These are phyloP conservation scores for Lachancea sp. DNA, from an alignment of 805 yeast genomes.

Conservation along the genomic window DNA sequence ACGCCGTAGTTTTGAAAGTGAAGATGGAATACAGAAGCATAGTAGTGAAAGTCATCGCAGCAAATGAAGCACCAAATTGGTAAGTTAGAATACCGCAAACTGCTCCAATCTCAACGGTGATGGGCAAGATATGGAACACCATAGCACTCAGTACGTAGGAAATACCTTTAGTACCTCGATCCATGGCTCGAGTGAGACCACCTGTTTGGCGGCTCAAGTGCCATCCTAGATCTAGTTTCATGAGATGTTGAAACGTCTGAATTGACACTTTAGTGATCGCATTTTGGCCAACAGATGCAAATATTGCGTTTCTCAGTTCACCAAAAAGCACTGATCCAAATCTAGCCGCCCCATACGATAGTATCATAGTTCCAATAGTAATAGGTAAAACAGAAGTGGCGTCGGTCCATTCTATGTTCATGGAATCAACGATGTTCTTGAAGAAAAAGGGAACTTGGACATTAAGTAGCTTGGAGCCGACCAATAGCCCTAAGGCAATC, in stretches of 20 bases:
- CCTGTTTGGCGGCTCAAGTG: slow-evolving; percentile 92
- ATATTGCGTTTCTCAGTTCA: slow-evolving; percentile 89
- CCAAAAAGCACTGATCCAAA: slow-evolving; percentile 94
- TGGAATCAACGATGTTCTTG: slow-evolving; percentile 79
- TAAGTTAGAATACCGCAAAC: slow-evolving; percentile 92
- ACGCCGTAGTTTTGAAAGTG: slow-evolving; percentile 87
- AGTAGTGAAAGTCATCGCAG: slow-evolving; percentile 79
- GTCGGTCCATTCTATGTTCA: slow-evolving; percentile 83
- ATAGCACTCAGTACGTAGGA: slow-evolving; percentile 87
- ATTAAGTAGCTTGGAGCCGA: slow-evolving; percentile 77
- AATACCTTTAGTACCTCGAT: slow-evolving; percentile 96
- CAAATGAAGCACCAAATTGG: slow-evolving; percentile 83
- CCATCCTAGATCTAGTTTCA: slow-evolving; percentile 81
- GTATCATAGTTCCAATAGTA: slow-evolving; percentile 54
- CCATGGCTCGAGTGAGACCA: slow-evolving; percentile 92
- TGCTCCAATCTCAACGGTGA: slow-evolving; percentile 82
- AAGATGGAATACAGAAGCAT: slow-evolving; percentile 85
- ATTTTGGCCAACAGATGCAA: slow-evolving; percentile 90
- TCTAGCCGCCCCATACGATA: slow-evolving; percentile 90
- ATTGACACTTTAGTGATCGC: slow-evolving; percentile 88
- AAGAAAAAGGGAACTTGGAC: slow-evolving; percentile 96
- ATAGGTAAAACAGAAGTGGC: slow-evolving; percentile 53
- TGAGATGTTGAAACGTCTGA: slow-evolving; percentile 76
- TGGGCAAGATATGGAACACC: slow-evolving; percentile 96
- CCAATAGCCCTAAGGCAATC: slow-evolving; percentile 63